Evolutionary conservation across 805 yeast genomes (phyloP).

Genomic region (Myxozyma sirexii): DNA sequence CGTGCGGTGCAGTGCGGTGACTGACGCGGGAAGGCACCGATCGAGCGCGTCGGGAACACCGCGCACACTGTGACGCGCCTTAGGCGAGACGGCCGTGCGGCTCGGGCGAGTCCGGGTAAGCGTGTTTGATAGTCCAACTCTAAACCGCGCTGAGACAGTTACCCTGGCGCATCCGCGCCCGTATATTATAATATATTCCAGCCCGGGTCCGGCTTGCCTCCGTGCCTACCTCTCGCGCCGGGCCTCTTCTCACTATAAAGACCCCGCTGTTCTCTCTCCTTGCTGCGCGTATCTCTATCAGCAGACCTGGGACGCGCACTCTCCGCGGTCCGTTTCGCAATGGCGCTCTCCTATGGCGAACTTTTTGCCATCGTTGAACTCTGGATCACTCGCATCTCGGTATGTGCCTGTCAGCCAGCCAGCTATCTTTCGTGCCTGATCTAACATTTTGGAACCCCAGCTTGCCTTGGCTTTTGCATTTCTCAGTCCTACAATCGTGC

Average conservation of each 20-base stretch:
- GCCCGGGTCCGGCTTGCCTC: no score
- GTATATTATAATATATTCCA: background rate
- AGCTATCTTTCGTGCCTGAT: background rate
- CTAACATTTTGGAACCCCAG: background rate
- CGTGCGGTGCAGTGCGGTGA: background rate
- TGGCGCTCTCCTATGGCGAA: constrained; percentile 4
- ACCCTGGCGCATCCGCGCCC: background rate
- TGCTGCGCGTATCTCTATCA: no score
- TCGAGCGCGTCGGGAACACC: background rate
- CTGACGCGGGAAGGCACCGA: background rate
- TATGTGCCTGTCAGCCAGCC: background rate
- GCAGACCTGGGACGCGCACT: background rate
- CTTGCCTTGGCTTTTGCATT: constrained; percentile 19
- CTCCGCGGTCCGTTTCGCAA: background rate
- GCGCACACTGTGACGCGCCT: background rate
- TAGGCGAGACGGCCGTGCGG: background rate
- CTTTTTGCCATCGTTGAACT: constrained; percentile 9
- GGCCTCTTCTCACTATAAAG: no score
- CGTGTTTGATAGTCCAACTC: background rate
- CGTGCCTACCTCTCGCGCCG: no score
- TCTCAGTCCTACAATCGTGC: constrained; percentile 16
- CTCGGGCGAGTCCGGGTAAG: background rate
- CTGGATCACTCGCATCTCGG: constrained; percentile 21
- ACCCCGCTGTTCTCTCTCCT: no score
- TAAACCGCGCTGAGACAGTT: background rate